These are phyloP conservation scores for Linnemannia elongata DNA, from an alignment of 192 early-diverging fungal genomes.

Conservation along the genomic window DNA sequence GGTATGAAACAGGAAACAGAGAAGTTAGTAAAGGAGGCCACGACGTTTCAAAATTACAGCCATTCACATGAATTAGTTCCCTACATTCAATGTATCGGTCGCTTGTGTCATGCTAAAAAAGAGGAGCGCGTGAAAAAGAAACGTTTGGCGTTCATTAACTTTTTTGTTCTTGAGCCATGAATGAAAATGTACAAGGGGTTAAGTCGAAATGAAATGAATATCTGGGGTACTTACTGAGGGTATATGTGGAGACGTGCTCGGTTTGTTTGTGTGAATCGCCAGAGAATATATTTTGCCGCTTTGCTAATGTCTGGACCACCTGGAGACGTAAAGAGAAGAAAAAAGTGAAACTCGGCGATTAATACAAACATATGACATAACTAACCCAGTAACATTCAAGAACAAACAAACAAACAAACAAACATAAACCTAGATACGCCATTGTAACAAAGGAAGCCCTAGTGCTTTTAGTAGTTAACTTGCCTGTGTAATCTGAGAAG, in stretches of 20 bases:
- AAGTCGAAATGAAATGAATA: neutral
- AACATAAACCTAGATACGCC: neutral
- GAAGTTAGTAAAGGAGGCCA: constrained; percentile 7
- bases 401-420: neutral
- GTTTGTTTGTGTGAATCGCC: constrained; percentile 90
- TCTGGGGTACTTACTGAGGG: constrained; percentile 72
- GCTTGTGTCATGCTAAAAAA: constrained; percentile 83
- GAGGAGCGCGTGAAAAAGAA: constrained; percentile 8
- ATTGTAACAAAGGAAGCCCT: neutral
- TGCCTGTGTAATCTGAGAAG: constrained; percentile 88
- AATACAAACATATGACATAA: neutral
- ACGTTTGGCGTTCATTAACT: neutral
- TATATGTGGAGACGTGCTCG: constrained; percentile 77
- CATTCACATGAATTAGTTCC: neutral
- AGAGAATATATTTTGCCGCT: constrained; percentile 90
- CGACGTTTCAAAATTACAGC: neutral
- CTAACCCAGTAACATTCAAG: too few species aligned
- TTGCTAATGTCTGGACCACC: constrained; percentile 77
- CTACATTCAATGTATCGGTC: constrained; percentile 89
- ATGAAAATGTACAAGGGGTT: neutral
- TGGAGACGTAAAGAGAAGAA: constrained; percentile 5
- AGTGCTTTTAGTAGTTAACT: neutral
- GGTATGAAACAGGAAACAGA: neutral
- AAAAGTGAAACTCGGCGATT: neutral
- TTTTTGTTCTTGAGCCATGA: neutral